Base-by-base conservation (phyloP, 2,329 filamentous ascomycete genomes). In the Colletotrichum horii region DNA sequence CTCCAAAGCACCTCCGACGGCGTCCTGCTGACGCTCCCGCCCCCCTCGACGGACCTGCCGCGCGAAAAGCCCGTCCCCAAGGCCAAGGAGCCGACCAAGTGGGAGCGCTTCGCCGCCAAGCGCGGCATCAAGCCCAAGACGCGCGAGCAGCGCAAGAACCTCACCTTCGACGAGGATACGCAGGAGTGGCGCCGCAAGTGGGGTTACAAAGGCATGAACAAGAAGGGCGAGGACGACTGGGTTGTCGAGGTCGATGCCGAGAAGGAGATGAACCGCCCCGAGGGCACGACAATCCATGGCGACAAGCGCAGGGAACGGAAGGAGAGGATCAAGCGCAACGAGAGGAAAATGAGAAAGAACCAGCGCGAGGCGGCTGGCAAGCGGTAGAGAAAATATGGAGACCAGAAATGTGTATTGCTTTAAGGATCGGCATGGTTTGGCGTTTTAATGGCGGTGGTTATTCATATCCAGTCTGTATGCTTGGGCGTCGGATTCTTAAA, bases 31-130 rank as follows among this genome's bases (percentile, higher is more conserved):
- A 89, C 91, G 19, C 93, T 99, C 0, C 97, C 97, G 0, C 84
- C 90, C 0, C 88, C 92, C 1, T 87, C 90, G 24, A 97, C 94
- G 2, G 85, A 89, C 1, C 89, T 98, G 6, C 97, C 97, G 28
- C 94, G 97, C 80, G 96, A 98, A 87, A 98, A 99, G 86, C 95
- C 95, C 12, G 89, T 98, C 11, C 97, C 97, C 1, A 90, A 92
- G 71, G 91, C 93, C 79, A 97, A 96, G 87, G 89, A 93, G 73
- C 94, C 94, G 79, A 98, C 96, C 75, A 98, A 96, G 85, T 99
- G 97, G 97, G 94, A 98, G 88, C 92, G 94, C 82, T 99, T 99
- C 87, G 97, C 97, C 61, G 94, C 93, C 85, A 98, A 98, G 92
- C 98, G 98, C 90, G 97, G 97, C 71, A 98, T 99, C 87, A 95